These are phyloP conservation scores for Taiozyma sp. DNA, from an alignment of 1,139 yeast species.

Conservation along the genomic window DNA sequence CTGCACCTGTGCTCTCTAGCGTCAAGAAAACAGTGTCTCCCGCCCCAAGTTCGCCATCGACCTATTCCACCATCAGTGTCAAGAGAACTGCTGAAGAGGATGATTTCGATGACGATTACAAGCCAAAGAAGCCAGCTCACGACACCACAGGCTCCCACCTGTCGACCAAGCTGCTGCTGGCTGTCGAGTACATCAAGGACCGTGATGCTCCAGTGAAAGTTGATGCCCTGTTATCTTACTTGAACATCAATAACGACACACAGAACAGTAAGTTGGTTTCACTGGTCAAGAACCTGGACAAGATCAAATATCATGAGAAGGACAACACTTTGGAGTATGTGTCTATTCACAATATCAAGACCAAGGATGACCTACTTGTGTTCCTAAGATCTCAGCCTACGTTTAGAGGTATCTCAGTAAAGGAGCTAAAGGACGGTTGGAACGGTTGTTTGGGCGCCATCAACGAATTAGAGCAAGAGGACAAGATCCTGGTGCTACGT, in stretches of 20 bases:
- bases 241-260: constrained; percentile 34
- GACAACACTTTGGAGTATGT: constrained; percentile 74
- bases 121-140: constrained; percentile 30
- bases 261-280: constrained; percentile 48
- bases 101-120: constrained; percentile 23
- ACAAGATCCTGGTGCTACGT: constrained; percentile 74
- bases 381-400: constrained; percentile 79
- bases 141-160: constrained; percentile 52
- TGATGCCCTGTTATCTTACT: constrained; percentile 51
- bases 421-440: constrained; percentile 96
- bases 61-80: constrained; percentile 6
- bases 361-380: constrained; percentile 69
- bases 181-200: constrained; percentile 80
- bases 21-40: constrained; percentile 9
- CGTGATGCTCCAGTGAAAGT: constrained; percentile 63
- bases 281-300: constrained; percentile 66
- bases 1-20: constrained; percentile 43
- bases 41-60: constrained; percentile 7
- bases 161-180: constrained; percentile 76
- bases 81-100: constrained; percentile 17
- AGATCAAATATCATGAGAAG: constrained; percentile 57
- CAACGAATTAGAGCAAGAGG: constrained; percentile 66
- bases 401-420: constrained; percentile 82
- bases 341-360: constrained; percentile 81
- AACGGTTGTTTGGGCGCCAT: constrained; percentile 80